Evolutionary conservation across 192 early-diverging fungal species (phyloP).

Genomic region (Coemansia sp.): DNA sequence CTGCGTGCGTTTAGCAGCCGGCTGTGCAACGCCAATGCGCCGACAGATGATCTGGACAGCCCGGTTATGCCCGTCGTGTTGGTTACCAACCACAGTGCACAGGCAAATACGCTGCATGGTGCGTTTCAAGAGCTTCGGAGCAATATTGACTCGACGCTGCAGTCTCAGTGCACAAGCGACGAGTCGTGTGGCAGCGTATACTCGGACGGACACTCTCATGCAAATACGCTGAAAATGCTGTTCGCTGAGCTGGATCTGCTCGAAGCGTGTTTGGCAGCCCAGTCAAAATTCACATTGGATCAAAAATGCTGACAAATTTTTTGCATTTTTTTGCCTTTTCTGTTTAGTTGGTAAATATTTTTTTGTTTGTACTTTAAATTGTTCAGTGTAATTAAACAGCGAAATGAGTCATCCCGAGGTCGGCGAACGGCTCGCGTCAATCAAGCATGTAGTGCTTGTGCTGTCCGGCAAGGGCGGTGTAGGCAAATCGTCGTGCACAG

Average conservation of each 20-base stretch:
- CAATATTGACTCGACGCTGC: neutral
- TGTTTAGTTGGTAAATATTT: neutral
- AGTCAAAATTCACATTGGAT: neutral
- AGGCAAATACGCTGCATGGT: neutral
- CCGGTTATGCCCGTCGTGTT: conserved; percentile 1
- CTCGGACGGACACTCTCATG: neutral
- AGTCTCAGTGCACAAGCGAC: neutral
- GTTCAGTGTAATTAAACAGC: neutral
- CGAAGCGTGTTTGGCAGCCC: neutral
- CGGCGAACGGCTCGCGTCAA: conserved; percentile 44
- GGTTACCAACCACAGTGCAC: neutral
- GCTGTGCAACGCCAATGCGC: conserved; percentile 21
- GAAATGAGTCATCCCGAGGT: conserved; percentile 41
- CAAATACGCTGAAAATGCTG: conserved; percentile 7
- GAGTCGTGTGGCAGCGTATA: neutral
- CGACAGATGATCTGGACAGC: neutral
- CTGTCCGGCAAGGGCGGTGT: conserved; percentile 99
- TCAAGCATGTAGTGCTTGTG: conserved; percentile 90
- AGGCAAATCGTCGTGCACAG: conserved; percentile 91
- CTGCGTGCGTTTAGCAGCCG: conserved; percentile 25
- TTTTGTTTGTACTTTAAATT: neutral
- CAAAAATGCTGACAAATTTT: conserved; percentile 6
- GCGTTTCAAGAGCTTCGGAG: neutral
- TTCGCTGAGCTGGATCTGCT: conserved; percentile 34
- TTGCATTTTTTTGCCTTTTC: conserved; percentile 4